Evolutionary conservation across 1,284 basidiomycete genomes (phyloP).

Genomic region (Moesziomyces antarcticus): DNA sequence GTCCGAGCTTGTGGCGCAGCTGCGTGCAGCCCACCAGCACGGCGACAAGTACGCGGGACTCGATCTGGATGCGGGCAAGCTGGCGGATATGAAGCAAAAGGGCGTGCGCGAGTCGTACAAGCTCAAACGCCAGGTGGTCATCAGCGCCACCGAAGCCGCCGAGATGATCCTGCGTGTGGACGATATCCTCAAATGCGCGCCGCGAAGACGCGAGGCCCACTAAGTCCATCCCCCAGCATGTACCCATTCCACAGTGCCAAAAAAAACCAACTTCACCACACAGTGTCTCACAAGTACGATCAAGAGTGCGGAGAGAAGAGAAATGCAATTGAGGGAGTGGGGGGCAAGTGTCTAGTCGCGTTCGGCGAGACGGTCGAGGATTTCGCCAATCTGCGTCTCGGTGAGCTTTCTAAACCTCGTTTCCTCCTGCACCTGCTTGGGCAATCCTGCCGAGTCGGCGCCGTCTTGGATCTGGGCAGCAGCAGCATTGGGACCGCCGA

Average conservation of each 20-base stretch:
- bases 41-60: slow-evolving; percentile 86
- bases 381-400: slow-evolving; percentile 57
- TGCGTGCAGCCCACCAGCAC: slow-evolving; percentile 94
- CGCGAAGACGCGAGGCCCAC: slow-evolving; percentile 73
- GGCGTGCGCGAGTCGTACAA: slow-evolving; percentile 98
- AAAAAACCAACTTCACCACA: background rate
- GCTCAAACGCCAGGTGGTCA: slow-evolving; percentile 92
- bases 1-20: slow-evolving; percentile 88
- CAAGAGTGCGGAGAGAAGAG: background rate
- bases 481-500: slow-evolving; percentile 55
- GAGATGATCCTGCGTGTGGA: slow-evolving; percentile 97
- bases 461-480: slow-evolving; percentile 16
- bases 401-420: slow-evolving; percentile 59
- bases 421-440: slow-evolving; percentile 45
- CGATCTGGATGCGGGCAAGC: slow-evolving; percentile 85
- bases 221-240: slow-evolving; percentile 12
- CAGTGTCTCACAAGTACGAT: background rate
- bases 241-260: too few relatives aligned
- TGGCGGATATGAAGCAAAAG: slow-evolving; percentile 87
- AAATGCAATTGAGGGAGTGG: background rate
- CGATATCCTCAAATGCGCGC: slow-evolving; percentile 73
- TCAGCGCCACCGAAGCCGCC: slow-evolving; percentile 93
- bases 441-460: slow-evolving; percentile 26
- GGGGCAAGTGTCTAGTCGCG: slow-evolving; percentile 41
- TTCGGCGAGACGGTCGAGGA: slow-evolving; percentile 65